Conservation (phyloP, 192 early-diverging fungal species). For the Diversispora epigaea region DNA sequence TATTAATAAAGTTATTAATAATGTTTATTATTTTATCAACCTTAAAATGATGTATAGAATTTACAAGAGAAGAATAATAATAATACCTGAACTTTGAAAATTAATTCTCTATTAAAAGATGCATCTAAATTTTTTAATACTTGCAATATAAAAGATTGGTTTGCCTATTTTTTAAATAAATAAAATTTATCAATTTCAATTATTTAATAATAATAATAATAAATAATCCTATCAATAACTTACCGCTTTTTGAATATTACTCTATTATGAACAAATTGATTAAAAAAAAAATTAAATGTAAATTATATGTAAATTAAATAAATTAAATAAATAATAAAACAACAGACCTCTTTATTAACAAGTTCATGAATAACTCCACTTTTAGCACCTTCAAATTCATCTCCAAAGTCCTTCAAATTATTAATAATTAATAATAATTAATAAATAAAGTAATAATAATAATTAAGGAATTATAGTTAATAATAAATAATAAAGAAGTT, state of each 20-base stretch:
- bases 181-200: background rate
- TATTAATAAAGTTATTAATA: background rate
- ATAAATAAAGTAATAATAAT: background rate
- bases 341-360: constrained; percentile 44
- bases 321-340: constrained; percentile 9
- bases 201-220: background rate
- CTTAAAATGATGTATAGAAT: background rate
- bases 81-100: constrained; percentile 49
- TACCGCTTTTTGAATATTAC: background rate
- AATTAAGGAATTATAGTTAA: background rate
- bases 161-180: constrained; percentile 34
- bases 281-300: too few relatives aligned
- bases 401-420: constrained; percentile 37
- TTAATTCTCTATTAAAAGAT: constrained; percentile 51
- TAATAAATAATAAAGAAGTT: background rate
- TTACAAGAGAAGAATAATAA: background rate
- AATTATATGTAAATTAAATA: background rate
- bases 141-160: constrained; percentile 51
- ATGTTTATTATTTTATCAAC: background rate
- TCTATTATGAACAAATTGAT: background rate
- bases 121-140: constrained; percentile 50
- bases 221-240: background rate
- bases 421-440: background rate
- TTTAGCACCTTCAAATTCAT: constrained; percentile 56
- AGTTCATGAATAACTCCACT: constrained; percentile 57